phyloP scores from a whole-genome alignment of 2,329 filamentous ascomycete genomes.

The Cryoendolithus antarcticus region DNA sequence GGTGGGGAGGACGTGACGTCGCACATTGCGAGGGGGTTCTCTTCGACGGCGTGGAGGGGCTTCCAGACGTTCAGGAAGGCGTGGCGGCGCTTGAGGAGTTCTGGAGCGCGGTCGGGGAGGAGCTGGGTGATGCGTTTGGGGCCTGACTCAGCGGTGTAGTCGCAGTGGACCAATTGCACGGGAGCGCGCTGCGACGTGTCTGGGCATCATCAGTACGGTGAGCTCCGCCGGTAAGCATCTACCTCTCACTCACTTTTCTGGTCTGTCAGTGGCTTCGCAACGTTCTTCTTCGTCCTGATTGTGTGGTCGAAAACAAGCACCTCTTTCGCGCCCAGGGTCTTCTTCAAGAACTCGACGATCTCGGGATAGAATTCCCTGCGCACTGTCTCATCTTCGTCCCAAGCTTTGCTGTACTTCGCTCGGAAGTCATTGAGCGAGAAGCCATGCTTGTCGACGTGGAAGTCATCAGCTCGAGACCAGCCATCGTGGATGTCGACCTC shows the following conservation, averaged over 20 bases:
- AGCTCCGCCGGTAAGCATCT: not conserved
- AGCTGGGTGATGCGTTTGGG: slow-evolving; percentile 32
- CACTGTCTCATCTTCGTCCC: slow-evolving; percentile 32
- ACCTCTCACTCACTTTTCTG: slow-evolving; percentile 12
- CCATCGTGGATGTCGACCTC: slow-evolving; percentile 30
- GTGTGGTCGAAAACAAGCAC: slow-evolving; percentile 41
- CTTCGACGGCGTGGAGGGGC: slow-evolving; percentile 30
- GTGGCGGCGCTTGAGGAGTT: slow-evolving; percentile 31
- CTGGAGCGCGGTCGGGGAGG: slow-evolving; percentile 30
- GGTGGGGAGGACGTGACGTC: slow-evolving; percentile 25
- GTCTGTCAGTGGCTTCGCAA: slow-evolving; percentile 23
- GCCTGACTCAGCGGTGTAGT: slow-evolving; percentile 35
- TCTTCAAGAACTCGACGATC: slow-evolving; percentile 34
- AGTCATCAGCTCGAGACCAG: slow-evolving; percentile 30
- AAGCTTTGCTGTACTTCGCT: slow-evolving; percentile 16
- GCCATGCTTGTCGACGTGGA: slow-evolving; percentile 34
- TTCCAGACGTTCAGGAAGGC: slow-evolving; percentile 43
- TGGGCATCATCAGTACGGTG: not conserved
- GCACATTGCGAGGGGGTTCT: slow-evolving; percentile 30
- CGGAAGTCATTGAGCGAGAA: slow-evolving; percentile 33
- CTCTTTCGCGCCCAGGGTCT: slow-evolving; percentile 30
- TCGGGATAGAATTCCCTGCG: slow-evolving; percentile 33
- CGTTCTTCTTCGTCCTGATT: slow-evolving; percentile 29
- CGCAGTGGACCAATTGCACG: slow-evolving; percentile 40
- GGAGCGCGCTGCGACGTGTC: slow-evolving; percentile 29